Evolutionary conservation across 129 eudicot genomes (phyloP).

Genomic region (Flaveria brownii): DNA sequence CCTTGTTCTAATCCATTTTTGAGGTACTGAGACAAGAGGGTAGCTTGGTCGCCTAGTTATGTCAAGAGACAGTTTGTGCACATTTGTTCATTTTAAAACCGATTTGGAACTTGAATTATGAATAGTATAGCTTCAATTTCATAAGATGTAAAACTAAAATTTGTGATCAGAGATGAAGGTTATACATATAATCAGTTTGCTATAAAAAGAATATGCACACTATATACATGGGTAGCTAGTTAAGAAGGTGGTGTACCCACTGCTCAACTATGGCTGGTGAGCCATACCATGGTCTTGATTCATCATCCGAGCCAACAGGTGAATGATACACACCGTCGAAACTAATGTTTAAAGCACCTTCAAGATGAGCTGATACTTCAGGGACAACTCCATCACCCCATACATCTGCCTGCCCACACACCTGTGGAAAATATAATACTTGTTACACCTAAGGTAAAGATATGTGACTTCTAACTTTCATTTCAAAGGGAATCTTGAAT

Average conservation of each 20-base stretch:
- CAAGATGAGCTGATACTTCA: constrained; percentile 82
- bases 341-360: constrained; percentile 80
- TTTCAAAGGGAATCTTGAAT: not conserved
- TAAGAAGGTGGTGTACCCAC: constrained; percentile 79
- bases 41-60: not conserved
- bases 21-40: not conserved
- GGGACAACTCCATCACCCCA: constrained; percentile 99
- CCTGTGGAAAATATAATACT: constrained; percentile 37
- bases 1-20: not conserved
- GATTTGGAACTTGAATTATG: not conserved
- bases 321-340: constrained; percentile 93
- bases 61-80: not conserved
- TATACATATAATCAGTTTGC: constrained; percentile 24
- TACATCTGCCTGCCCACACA: constrained; percentile 90
- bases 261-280: constrained; percentile 73
- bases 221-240: constrained; percentile 25
- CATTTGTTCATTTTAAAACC: not conserved
- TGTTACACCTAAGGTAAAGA: constrained; percentile 2
- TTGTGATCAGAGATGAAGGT: constrained; percentile 5
- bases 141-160: not conserved
- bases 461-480: not conserved
- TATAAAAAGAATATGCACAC: constrained; percentile 24
- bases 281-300: constrained; percentile 89
- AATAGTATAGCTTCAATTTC: not conserved
- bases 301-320: constrained; percentile 91